Percentiles rank a stretch among this genome's conserved stretches.
Conservation (phyloP, 192 early-diverging fungal genomes). For the Coemansia sp. region DNA sequence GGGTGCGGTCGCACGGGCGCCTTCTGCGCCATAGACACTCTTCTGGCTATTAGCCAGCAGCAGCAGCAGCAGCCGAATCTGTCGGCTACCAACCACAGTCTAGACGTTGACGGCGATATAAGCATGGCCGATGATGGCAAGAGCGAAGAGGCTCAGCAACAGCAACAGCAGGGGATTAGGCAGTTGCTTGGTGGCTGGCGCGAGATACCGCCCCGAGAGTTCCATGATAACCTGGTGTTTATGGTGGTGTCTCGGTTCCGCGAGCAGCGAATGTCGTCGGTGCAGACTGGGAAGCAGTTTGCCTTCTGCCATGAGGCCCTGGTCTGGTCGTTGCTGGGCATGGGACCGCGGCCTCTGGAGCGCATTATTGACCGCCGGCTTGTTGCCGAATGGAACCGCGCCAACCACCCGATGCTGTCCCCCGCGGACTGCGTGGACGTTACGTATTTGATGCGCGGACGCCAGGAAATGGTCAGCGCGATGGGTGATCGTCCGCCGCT, state of each 20-base stretch:
- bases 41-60: constrained; percentile 9
- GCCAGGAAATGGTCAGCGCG: constrained; percentile 40
- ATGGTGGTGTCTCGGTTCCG: constrained; percentile 61
- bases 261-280: constrained; percentile 74
- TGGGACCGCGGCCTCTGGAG: constrained; percentile 35
- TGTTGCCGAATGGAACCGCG: constrained; percentile 49
- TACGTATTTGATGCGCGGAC: constrained; percentile 39
- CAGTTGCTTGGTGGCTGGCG: constrained; percentile 29
- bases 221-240: constrained; percentile 58
- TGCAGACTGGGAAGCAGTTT: constrained; percentile 80
- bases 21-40: constrained; percentile 69
- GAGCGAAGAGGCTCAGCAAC: neutral
- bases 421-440: constrained; percentile 28
- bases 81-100: neutral
- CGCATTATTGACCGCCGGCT: constrained; percentile 41
- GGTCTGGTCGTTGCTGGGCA: constrained; percentile 50
- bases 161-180: neutral
- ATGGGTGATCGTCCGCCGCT: constrained; percentile 11
- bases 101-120: constrained; percentile 20
- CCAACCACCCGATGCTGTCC: constrained; percentile 18
- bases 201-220: constrained; percentile 24
- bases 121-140: neutral
- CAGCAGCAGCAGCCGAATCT: neutral
- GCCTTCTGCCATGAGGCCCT: constrained; percentile 81
- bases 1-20: constrained; percentile 85